phyloP scores from a whole-genome alignment of 2,329 filamentous ascomycete species.

The Dactylonectria estremocensis region DNA sequence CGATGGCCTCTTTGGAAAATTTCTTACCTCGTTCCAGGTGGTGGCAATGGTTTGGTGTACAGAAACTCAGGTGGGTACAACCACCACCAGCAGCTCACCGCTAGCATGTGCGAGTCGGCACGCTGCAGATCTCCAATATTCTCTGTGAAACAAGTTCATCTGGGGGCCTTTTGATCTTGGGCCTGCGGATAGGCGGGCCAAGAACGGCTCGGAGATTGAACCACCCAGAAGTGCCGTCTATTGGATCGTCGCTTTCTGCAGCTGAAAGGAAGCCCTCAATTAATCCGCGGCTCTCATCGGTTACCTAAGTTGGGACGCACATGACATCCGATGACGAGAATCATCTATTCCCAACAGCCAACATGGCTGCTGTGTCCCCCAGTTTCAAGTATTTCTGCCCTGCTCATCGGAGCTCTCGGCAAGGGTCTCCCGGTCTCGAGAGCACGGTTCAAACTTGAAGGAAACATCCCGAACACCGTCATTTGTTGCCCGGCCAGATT shows the following conservation, averaged over 20 bases:
- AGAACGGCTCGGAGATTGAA: constrained; percentile 17
- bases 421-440: not conserved
- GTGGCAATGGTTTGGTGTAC: too few relatives aligned
- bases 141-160: not conserved
- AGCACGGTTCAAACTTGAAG: constrained; percentile 9
- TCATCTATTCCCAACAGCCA: not conserved
- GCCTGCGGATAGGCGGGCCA: not conserved
- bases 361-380: not conserved
- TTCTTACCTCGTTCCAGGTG: too few relatives aligned
- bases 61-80: not conserved
- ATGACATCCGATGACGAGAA: not conserved
- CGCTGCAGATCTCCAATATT: not conserved
- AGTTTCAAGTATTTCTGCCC: not conserved
- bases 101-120: not conserved
- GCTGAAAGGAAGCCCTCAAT: not conserved
- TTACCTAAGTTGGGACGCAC: not conserved
- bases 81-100: not conserved
- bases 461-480: not conserved
- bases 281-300: not conserved
- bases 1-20: too few relatives aligned
- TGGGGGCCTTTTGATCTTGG: not conserved
- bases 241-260: not conserved
- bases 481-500: not conserved
- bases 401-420: not conserved
- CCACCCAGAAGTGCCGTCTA: not conserved